These are phyloP conservation scores for Astrothelium subdiscretum DNA, from an alignment of 495 filamentous ascomycete genomes.

Conservation along the genomic window DNA sequence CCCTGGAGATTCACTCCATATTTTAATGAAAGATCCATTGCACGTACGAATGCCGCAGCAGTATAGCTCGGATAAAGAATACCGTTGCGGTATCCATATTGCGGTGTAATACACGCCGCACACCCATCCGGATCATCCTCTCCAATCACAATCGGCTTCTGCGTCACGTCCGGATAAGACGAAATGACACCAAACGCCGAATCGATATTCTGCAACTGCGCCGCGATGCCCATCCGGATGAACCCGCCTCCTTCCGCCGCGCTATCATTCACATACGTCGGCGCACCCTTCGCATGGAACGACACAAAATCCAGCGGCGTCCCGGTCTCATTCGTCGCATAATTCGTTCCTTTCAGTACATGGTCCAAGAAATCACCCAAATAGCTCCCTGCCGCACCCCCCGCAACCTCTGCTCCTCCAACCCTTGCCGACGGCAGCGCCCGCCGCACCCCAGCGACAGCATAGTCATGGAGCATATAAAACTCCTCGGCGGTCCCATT, in stretches of 20 bases:
- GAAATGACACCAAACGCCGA: conserved; percentile 10
- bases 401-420: conserved; percentile 14
- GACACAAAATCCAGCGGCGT: conserved; percentile 15
- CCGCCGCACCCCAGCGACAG: conserved; percentile 7
- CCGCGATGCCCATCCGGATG: conserved; percentile 12
- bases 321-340: conserved; percentile 11
- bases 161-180: conserved; percentile 5
- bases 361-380: conserved; percentile 12
- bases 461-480: conserved; percentile 15
- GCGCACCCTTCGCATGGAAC: conserved; percentile 15
- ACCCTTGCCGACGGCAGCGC: conserved; percentile 13
- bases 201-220: conserved; percentile 8
- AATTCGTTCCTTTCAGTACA: conserved; percentile 11
- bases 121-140: conserved; percentile 16
- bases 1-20: conserved; percentile 10
- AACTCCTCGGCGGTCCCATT: conserved; percentile 12
- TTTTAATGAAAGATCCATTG: conserved; percentile 12
- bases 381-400: conserved; percentile 10
- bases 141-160: conserved; percentile 14
- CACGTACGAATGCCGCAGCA: conserved; percentile 11
- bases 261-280: conserved; percentile 10
- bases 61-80: conserved; percentile 13
- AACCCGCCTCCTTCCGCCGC: background rate
- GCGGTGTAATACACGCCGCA: conserved; percentile 10
- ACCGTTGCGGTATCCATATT: conserved; percentile 13